Base-by-base conservation (phyloP, 2,329 filamentous ascomycete species). In the Ceratocystis lukuohia region DNA sequence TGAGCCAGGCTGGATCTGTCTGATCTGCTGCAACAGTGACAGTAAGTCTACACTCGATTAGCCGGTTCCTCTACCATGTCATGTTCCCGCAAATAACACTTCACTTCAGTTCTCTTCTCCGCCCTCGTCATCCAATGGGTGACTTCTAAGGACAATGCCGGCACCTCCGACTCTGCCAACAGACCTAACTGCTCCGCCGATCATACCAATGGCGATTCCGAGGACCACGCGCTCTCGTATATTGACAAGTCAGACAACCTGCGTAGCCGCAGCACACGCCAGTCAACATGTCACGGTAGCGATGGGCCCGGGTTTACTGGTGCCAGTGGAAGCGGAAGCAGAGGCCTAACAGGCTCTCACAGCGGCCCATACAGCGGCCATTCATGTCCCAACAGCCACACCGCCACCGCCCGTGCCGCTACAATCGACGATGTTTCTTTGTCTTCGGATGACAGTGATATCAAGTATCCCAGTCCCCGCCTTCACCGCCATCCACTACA, bases 11-110 rank as follows among this genome's bases (percentile, higher is more conserved):
- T 87, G 84, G 84, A 78, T 87, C 2, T 87, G 84, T 69, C 77
- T 87, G 3, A 83, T 85, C 76, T 84, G 82, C 70, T 88, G 84
- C 71, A 87, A 86, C 70, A 78, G 79, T 69, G 84, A 87, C 71
- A 80, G 83, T 84, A 73, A 71, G 78, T 74, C 30, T 37, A 6
- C 67, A 20, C 33, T 15, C 53, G 33, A 25, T 46, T 53, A 8
- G 7, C 20, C 12, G n/a, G n/a, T n/a, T 46, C 10, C 37, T 30
- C 37, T 17, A 30, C 30, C 8, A n/a, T 50, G 22, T 7, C 7
- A 20, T 46, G 28, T 44, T 28, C n/a, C 12, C 6, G 20, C 17
- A 25, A 56, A 25, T 28, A 61, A 64, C 53, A 25, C 22, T 7
- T 30, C 41, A 8, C 56, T 30, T 1, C 17, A 83, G 82, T 85